Base-by-base conservation (phyloP, 352 stramenopile genomes). In the Globisporangium cederbergense region DNA sequence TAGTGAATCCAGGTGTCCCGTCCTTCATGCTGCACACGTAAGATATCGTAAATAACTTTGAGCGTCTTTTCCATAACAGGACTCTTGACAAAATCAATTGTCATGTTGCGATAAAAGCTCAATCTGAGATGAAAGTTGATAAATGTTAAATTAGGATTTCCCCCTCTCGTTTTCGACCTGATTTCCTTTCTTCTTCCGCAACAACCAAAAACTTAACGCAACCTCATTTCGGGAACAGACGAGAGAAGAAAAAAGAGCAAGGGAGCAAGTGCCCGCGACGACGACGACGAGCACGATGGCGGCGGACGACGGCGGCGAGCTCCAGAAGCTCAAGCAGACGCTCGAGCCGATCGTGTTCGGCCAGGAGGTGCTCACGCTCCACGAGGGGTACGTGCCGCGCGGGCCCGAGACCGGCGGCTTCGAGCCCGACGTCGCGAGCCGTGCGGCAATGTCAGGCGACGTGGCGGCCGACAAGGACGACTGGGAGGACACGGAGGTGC, bases 321-420 rank as follows among this genome's bases (percentile, higher is more conserved):
- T 93, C 61, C 76, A 85, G 64, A 75, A 79, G 34, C 82, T 93
- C 50, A 88, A 84, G 74, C 65, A 78, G 52, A 69, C 64, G 46
- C 71, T 93, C 61, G 76, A 89, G 56, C 70, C 80, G 20, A 59
- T 83, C 14, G 82, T 86, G 40, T 72, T 90, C 42, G 80, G 79
- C 1, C 73, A 66, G 7, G 75, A 87, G 18, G 30, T 85, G 25
- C 76, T 88, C 40, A n/a, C 76, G 28, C 70, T 91, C 30, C 66
- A 81, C 28, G 82, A 89, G 36, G 64, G 82, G 16, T 90, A 90
- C 53, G 79, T 93, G 34, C 82, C 84, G 42, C 77, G 79, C 45
- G 84, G 84, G 5, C 78, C 79, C 0, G 84, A 90, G 72, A 93
- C 84, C 16, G 77, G 70, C 22, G 72, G 75, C 52, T 78, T 83